These are phyloP conservation scores for Jaapia argillacea DNA, from an alignment of 768 basidiomycete genomes.

Conservation along the genomic window DNA sequence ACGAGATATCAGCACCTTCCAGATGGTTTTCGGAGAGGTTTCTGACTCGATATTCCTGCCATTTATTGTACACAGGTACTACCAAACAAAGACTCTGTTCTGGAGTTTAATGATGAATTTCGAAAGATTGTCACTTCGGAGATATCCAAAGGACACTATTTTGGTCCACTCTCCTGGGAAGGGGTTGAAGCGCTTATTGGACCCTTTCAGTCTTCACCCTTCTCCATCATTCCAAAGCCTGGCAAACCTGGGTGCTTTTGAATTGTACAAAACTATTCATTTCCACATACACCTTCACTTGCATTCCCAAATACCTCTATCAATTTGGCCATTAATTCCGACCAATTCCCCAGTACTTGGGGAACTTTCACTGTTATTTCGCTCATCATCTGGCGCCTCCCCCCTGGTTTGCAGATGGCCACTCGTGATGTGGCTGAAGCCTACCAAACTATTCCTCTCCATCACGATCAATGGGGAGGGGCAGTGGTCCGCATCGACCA, in stretches of 20 bases:
- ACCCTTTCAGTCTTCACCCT: conserved; percentile 20
- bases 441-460: conserved; percentile 22
- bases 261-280: conserved; percentile 23
- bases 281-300: conserved; percentile 1
- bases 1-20: too few relatives aligned
- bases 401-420: conserved; percentile 25
- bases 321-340: conserved; percentile 21
- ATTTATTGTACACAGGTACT: not conserved
- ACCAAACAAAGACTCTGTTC: too few relatives aligned
- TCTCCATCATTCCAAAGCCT: too few relatives aligned
- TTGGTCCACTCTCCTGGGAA: conserved; percentile 5
- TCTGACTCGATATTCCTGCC: not conserved
- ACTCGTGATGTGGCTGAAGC: conserved; percentile 29
- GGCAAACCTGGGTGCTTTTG: conserved; percentile 13
- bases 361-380: conserved; percentile 27
- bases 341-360: conserved; percentile 32
- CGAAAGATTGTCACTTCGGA: not conserved
- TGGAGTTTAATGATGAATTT: too few relatives aligned
- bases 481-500: conserved; percentile 13
- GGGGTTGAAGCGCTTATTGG: conserved; percentile 12
- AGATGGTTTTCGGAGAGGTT: too few relatives aligned
- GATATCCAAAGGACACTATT: not conserved
- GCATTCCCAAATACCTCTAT: conserved; percentile 14
- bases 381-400: conserved; percentile 22
- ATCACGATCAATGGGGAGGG: conserved; percentile 25